Base-by-base conservation (phyloP, 2,329 filamentous ascomycete species). In the Scopulariopsis brevicaulis region DNA sequence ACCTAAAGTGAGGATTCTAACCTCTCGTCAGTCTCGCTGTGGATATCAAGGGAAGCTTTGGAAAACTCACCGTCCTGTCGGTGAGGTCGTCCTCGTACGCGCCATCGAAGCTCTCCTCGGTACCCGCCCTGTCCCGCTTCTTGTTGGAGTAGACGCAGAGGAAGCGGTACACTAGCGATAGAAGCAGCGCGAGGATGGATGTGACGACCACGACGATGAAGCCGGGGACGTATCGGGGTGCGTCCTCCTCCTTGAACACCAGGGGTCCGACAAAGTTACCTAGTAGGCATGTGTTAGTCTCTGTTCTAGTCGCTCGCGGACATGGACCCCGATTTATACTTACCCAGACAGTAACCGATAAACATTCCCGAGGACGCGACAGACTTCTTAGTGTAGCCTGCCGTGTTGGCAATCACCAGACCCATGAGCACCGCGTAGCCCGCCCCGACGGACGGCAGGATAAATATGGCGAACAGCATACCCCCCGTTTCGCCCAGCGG, bases 71-170 rank as follows among this genome's bases (percentile, higher is more conserved):
- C 59, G 66, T 71, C 54, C 65, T 71, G 62, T 80, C 76, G 5
- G 76, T 80, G 50, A 78, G 66, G 60, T 79, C 76, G 64, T 80
- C 77, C 55, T 80, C 74, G 59, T 77, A 80, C 0, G 77, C 77
- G 63, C 80, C 72, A 53, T 80, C 77, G 53, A 73, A 80, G 1
- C 70, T 75, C 64, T 80, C 77, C n/a, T 69, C 58, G 11, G 68
- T 70, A 2, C 74, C 74, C 1, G 70, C 62, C 53, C 66, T 66
- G 59, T 79, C 75, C 28, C 75, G 70, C 58, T 65, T 67, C 20
- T 64, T 65, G 60, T 79, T 79, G 12, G 75, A 69, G 68, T 67
- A 70, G 4, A 74, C 65, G 60, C 75, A 78, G 7, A 77, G 60
- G 37, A 69, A 66, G 3, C 77, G 72, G 61, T 79, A 79, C 0